A percentile compares a stretch with the other conserved stretches of the same genome.
These are phyloP conservation scores for Apophysomyces ossiformis DNA, from an alignment of 371 early-diverging fungal species.

Conservation along the genomic window DNA sequence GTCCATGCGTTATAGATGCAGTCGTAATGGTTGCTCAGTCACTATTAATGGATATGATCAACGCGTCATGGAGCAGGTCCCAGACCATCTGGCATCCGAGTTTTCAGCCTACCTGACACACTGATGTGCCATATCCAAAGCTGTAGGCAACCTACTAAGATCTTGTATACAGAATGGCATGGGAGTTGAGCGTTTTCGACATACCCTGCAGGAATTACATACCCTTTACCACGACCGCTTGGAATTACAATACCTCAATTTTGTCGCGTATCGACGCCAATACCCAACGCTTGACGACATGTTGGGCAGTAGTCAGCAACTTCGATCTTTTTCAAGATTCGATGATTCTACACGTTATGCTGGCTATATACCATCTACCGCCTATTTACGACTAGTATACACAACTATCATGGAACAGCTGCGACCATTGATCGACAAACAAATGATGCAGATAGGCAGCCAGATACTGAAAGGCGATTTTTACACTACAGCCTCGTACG, in stretches of 20 bases:
- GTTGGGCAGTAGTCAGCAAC: background rate
- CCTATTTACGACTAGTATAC: constrained; percentile 12
- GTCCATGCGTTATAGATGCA: constrained; percentile 20
- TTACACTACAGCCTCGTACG: background rate
- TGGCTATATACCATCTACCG: constrained; percentile 13
- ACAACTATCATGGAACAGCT: constrained; percentile 10
- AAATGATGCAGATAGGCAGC: background rate
- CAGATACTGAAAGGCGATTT: background rate
- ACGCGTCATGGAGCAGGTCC: constrained; percentile 14
- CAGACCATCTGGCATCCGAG: constrained; percentile 19
- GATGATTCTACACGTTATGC: constrained; percentile 13
- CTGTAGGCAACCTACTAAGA: constrained; percentile 20
- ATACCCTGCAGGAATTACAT: constrained; percentile 24
- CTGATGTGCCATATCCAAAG: constrained; percentile 23
- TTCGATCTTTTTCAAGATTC: constrained; percentile 9
- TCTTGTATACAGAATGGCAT: constrained; percentile 20
- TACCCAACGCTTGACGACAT: constrained; percentile 6
- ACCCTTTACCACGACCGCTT: constrained; percentile 6
- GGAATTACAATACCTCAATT: constrained; percentile 16
- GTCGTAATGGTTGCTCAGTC: constrained; percentile 7
- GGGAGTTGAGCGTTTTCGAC: constrained; percentile 17
- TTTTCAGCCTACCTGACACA: constrained; percentile 28
- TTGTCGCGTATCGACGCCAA: background rate
- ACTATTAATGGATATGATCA: constrained; percentile 15
- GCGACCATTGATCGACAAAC: constrained; percentile 11